phyloP scores from a whole-genome alignment of 192 early-diverging fungal genomes.

The Umbelopsis sp. region DNA sequence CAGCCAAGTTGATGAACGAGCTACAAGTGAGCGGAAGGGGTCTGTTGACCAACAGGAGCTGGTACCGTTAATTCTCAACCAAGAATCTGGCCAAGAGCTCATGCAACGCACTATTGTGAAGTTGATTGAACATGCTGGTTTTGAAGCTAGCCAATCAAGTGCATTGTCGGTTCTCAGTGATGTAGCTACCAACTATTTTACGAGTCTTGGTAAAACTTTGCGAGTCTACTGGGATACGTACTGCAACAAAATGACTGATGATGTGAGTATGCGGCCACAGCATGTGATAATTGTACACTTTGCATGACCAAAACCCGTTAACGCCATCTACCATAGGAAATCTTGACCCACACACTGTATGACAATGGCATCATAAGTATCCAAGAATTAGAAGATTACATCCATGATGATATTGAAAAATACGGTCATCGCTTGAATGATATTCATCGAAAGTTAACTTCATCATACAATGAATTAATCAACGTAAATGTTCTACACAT shows the following conservation, averaged over 20 bases:
- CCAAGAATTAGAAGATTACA: slow-evolving; percentile 73
- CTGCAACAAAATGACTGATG: slow-evolving; percentile 67
- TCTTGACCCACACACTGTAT: slow-evolving; percentile 76
- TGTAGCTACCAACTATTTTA: slow-evolving; percentile 77
- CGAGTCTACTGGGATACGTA: slow-evolving; percentile 79
- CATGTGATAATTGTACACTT: slow-evolving; percentile 19
- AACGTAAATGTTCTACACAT: slow-evolving; percentile 27
- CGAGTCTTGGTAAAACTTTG: slow-evolving; percentile 82
- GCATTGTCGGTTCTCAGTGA: slow-evolving; percentile 77
- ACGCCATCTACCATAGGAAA: slow-evolving; percentile 56
- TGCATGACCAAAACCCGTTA: neutral
- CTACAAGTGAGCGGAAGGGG: neutral
- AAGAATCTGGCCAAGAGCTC: slow-evolving; percentile 55
- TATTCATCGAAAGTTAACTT: slow-evolving; percentile 73
- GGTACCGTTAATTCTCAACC: slow-evolving; percentile 57
- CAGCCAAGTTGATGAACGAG: neutral
- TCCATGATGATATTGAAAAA: slow-evolving; percentile 77
- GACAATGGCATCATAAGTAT: slow-evolving; percentile 79
- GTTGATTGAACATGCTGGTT: slow-evolving; percentile 85
- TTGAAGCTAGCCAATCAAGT: slow-evolving; percentile 72
- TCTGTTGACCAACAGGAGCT: slow-evolving; percentile 33
- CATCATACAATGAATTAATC: slow-evolving; percentile 70
- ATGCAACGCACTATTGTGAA: slow-evolving; percentile 63
- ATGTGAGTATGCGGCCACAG: slow-evolving; percentile 49
- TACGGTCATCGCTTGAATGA: slow-evolving; percentile 74